Base-by-base conservation (phyloP, 768 basidiomycete genomes). In the Auriscalpium microsporum region DNA sequence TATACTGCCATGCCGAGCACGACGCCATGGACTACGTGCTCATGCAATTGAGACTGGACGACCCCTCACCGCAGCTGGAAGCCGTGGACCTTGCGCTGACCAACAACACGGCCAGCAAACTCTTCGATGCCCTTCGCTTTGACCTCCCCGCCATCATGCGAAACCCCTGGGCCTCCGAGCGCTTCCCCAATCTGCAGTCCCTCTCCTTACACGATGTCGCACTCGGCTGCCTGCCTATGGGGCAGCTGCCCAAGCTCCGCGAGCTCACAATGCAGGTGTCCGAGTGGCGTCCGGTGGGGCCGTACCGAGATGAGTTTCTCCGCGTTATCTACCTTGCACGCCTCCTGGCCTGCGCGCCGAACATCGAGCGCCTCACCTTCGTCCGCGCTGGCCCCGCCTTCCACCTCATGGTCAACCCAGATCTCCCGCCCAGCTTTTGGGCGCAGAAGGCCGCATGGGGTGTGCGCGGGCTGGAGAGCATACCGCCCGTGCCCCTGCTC, bases 201-300 rank as follows among this genome's bases (percentile, higher is more conserved):
- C 40, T 60, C 13, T 53, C 56, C 14, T 36, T 60, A 13, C 56
- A 50, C 4, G 56, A 60, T 35, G 47, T 60, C 17, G 52, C 59
- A 10, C 53, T 56, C 10, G 38, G 56, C 6, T 47, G 49, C 45
- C 10, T 60, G 10, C 49, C 53, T 7, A 14, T 58, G 8, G 56
- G 56, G 10, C 52, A 58, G 16, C 40, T 58, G 6, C 59, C 56
- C 28, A 28, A 19, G 10, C 44, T 60, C 9, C 59, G 56, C n/a
- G 59, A 60, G 19, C 40, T 60, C 14, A 57, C 59, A 4, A 21
- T 60, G 17, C 28, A 50, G 36, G 36, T 50, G 33, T 2, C 50
- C 53, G 23, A 46, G 53, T 10, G 17, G 49, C 8, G 19, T 17
- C 46, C 45, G 8, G 14, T 23, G 10, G 54, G 37, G 28, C 33